A percentile compares a stretch with the other conserved stretches of the same genome.
Conservation (phyloP, 345 rosid species). For the Salix arbutifolia region DNA sequence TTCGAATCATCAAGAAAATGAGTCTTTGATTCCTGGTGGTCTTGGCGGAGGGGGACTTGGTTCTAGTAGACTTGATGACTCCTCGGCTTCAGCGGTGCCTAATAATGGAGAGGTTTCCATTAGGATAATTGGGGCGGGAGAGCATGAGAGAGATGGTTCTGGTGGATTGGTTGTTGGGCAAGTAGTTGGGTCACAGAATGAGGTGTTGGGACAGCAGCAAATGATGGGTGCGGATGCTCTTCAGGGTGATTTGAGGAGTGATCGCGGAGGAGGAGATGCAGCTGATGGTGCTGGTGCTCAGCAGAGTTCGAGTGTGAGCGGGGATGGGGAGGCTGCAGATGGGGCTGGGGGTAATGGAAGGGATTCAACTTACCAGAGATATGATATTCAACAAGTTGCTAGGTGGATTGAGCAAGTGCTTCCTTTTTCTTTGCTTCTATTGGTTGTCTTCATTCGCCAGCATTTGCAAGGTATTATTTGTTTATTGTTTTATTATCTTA, state of each 20-base stretch:
- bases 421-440: constrained; percentile 91
- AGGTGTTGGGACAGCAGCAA: constrained; percentile 29
- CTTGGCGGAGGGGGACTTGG: constrained; percentile 12
- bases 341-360: constrained; percentile 45
- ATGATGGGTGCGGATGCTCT: constrained; percentile 29
- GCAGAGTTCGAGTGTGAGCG: constrained; percentile 39
- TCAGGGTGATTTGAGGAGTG: constrained; percentile 46
- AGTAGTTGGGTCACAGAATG: constrained; percentile 30
- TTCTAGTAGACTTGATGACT: constrained; percentile 38
- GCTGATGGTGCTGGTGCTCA: constrained; percentile 33
- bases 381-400: constrained; percentile 98
- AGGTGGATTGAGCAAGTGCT: constrained; percentile 98
- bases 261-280: constrained; percentile 40
- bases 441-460: constrained; percentile 98
- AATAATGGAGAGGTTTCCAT: constrained; percentile 83
- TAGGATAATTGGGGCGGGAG: constrained; percentile 84
- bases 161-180: constrained; percentile 60
- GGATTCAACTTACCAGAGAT: constrained; percentile 94
- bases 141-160: constrained; percentile 50
- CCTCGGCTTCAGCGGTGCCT: constrained; percentile 21
- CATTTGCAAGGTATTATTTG: constrained; percentile 79
- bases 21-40: constrained; percentile 37
- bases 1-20: constrained; percentile 49
- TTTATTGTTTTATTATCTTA: background rate
- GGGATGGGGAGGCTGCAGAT: constrained; percentile 52